A percentile compares a stretch with the other conserved stretches of the same genome.
Conservation (phyloP, 805 yeast species). For the Naumovozyma castellii region DNA sequence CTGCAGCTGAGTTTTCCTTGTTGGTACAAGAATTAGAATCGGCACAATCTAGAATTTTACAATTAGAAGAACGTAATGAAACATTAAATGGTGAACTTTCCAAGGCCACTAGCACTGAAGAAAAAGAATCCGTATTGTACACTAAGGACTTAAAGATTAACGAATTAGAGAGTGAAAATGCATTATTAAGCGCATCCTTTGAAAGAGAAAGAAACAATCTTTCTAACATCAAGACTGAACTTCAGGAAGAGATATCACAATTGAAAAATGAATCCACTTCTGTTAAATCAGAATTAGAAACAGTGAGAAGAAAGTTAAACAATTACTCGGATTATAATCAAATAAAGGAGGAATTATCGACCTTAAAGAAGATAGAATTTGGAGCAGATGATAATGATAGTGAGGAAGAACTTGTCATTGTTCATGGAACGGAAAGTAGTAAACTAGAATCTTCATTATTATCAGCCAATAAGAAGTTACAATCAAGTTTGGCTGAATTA, state of each 20-base stretch:
- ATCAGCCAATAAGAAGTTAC: conserved; percentile 63
- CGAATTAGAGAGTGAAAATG: conserved; percentile 63
- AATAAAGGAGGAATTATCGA: conserved; percentile 62
- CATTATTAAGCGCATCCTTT: conserved; percentile 29
- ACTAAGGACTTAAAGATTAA: conserved; percentile 35
- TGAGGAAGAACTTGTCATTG: conserved; percentile 24
- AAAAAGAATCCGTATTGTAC: conserved; percentile 34
- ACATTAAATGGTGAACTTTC: conserved; percentile 60
- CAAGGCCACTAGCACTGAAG: conserved; percentile 38
- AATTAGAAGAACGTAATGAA: conserved; percentile 70
- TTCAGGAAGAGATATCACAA: conserved; percentile 31
- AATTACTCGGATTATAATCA: conserved; percentile 67
- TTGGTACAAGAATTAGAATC: conserved; percentile 68
- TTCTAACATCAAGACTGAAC: conserved; percentile 10
- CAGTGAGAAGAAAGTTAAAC: conserved; percentile 40
- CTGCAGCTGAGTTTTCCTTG: conserved; percentile 45
- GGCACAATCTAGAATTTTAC: conserved; percentile 55
- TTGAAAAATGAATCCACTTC: conserved; percentile 39
- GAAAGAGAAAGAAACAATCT: conserved; percentile 22
- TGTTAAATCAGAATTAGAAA: conserved; percentile 40
- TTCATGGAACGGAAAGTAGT: conserved; percentile 8
- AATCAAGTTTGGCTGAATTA: conserved; percentile 55
- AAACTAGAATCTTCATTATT: conserved; percentile 51
- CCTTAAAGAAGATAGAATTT: conserved; percentile 67
- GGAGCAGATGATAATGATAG: conserved; percentile 38